These are phyloP conservation scores for Trichosporon sp. DNA, from an alignment of 1,284 basidiomycete species.

Conservation along the genomic window DNA sequence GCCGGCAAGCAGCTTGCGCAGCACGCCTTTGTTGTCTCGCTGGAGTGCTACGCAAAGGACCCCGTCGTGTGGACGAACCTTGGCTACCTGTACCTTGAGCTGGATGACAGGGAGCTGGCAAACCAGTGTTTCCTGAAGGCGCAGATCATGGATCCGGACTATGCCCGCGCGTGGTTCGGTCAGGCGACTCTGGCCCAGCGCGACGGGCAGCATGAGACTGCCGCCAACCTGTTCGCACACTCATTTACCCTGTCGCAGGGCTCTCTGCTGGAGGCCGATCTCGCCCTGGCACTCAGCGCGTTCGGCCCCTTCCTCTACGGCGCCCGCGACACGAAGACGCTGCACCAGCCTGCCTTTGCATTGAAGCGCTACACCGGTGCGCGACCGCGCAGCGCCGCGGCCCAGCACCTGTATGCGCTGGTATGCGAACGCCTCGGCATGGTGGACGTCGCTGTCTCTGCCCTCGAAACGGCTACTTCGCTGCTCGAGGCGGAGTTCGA, in stretches of 20 bases:
- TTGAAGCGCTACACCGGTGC: constrained; percentile 70
- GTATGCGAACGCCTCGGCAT: constrained; percentile 81
- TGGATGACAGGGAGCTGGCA: constrained; percentile 76
- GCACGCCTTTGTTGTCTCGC: constrained; percentile 84
- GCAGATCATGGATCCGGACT: constrained; percentile 88
- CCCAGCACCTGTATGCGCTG: constrained; percentile 78
- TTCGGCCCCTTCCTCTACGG: constrained; percentile 54
- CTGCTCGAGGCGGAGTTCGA: constrained; percentile 86
- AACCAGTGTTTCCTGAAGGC: constrained; percentile 81
- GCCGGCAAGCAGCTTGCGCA: constrained; percentile 58
- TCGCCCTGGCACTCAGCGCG: constrained; percentile 66
- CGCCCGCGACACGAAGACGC: constrained; percentile 42
- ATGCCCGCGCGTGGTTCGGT: constrained; percentile 86
- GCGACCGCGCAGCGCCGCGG: constrained; percentile 65
- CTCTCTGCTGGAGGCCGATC: constrained; percentile 72
- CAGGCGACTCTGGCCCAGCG: constrained; percentile 75
- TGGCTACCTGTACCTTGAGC: constrained; percentile 80
- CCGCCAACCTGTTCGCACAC: constrained; percentile 73
- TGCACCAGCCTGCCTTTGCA: constrained; percentile 69
- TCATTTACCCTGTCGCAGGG: constrained; percentile 67
- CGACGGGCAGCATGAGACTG: constrained; percentile 62
- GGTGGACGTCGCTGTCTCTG: constrained; percentile 60
- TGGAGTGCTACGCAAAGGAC: constrained; percentile 80
- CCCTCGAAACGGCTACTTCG: constrained; percentile 58
- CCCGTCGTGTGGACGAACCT: constrained; percentile 80